Conservation (phyloP, 257 asterid genomes). For the Knoxia roxburghii region DNA sequence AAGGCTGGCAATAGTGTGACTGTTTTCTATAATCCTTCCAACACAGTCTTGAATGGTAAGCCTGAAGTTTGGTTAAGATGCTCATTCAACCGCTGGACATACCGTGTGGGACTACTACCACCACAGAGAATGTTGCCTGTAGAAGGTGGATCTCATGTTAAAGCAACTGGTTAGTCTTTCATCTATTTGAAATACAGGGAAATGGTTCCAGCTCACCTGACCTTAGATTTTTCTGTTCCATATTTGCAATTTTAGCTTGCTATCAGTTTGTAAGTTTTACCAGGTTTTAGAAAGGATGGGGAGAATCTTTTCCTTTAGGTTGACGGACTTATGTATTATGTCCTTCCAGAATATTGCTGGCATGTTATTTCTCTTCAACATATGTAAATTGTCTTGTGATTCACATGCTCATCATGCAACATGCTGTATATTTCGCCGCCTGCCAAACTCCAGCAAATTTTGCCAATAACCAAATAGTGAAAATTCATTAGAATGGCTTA, state of each 20-base stretch:
- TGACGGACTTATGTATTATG: neutral
- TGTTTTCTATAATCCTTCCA: constrained; percentile 75
- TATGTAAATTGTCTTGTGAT: neutral
- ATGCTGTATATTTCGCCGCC: neutral
- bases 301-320: neutral
- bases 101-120: constrained; percentile 74
- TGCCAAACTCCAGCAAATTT: neutral
- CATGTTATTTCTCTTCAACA: constrained; percentile 3
- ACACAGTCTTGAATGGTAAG: constrained; percentile 83
- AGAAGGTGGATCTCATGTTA: constrained; percentile 62
- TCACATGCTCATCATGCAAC: neutral
- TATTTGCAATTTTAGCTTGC: neutral
- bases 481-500: neutral
- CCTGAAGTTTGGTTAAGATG: constrained; percentile 95
- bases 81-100: constrained; percentile 97
- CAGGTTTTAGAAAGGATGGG: neutral
- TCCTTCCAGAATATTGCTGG: neutral
- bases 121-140: constrained; percentile 81
- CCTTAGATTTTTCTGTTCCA: neutral
- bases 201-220: neutral
- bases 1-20: constrained; percentile 79
- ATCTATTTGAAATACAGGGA: neutral
- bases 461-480: too few species aligned
- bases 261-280: neutral
- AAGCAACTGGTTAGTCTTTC: constrained; percentile 59